Evolutionary conservation across 106 monocot genomes (phyloP).

Genomic region (Apostasia ramifera): DNA sequence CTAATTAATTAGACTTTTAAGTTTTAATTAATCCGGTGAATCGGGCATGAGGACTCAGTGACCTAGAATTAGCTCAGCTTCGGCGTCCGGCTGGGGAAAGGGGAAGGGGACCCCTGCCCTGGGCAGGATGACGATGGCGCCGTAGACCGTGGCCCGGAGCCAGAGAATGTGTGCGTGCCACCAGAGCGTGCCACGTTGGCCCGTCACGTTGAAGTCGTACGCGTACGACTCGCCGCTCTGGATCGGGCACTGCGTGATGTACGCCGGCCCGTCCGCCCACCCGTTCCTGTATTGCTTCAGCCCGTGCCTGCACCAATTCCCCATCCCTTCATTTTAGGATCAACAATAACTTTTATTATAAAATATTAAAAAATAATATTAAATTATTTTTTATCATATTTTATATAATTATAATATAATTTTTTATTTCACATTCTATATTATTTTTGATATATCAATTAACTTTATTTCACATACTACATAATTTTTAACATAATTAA

Average conservation of each 20-base stretch:
- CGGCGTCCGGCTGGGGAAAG: constrained; percentile 14
- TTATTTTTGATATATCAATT: no score
- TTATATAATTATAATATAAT: no score
- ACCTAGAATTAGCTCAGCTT: constrained; percentile 17
- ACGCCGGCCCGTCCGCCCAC: constrained; percentile 44
- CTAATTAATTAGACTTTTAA: no score
- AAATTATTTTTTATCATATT: no score
- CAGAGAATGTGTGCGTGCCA: constrained; percentile 32
- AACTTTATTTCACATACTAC: no score
- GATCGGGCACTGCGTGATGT: constrained; percentile 41
- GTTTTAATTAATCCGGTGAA: no score
- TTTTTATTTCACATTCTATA: no score
- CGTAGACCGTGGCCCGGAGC: constrained; percentile 30
- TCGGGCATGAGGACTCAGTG: no score
- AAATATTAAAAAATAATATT: no score
- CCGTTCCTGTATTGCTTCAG: constrained; percentile 31
- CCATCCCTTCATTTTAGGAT: no score
- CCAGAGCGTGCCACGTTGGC: constrained; percentile 22
- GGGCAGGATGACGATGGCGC: constrained; percentile 27
- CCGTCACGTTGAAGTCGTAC: constrained; percentile 22
- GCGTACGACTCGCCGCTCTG: constrained; percentile 13
- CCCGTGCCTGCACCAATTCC: constrained; percentile 23
- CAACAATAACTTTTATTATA: no score
- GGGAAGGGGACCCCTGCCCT: constrained; percentile 14
- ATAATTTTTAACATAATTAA: no score